These are phyloP conservation scores for Effrenium voratum DNA, from an alignment of 73 alveolate species.

Conservation along the genomic window DNA sequence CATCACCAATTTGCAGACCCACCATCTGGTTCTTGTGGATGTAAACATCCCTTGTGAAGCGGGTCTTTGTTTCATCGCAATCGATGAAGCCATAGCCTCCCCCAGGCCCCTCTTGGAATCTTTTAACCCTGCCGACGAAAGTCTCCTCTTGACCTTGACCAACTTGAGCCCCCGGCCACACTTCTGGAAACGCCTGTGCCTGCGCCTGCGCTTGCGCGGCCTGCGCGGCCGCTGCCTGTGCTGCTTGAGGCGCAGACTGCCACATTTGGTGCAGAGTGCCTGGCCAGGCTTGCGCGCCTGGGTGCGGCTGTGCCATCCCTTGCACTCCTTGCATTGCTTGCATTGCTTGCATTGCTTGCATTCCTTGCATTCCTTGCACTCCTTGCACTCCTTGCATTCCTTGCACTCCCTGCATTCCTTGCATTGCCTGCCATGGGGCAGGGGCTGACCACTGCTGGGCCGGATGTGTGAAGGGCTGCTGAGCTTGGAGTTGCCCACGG, in stretches of 20 bases:
- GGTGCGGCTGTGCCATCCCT: too few relatives aligned
- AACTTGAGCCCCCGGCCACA: too few relatives aligned
- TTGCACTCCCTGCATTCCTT: not conserved
- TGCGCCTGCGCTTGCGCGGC: too few relatives aligned
- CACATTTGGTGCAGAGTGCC: too few relatives aligned
- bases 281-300: too few relatives aligned
- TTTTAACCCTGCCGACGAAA: constrained; percentile 54
- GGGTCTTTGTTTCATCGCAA: constrained; percentile 36
- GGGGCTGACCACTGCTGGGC: not conserved
- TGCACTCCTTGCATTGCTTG: not conserved
- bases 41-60: constrained; percentile 42
- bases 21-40: constrained; percentile 73
- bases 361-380: not conserved
- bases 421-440: not conserved
- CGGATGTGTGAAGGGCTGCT: not conserved
- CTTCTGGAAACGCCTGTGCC: too few relatives aligned
- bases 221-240: too few relatives aligned
- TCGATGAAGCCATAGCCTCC: constrained; percentile 82
- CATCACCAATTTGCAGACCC: constrained; percentile 79
- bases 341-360: not conserved
- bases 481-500: not conserved
- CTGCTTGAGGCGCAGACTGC: too few relatives aligned
- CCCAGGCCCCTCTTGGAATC: constrained; percentile 67
- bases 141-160: constrained; percentile 28
- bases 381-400: not conserved